These are phyloP conservation scores for Starmerella stigmatis DNA, from an alignment of 805 yeast species.

Conservation along the genomic window DNA sequence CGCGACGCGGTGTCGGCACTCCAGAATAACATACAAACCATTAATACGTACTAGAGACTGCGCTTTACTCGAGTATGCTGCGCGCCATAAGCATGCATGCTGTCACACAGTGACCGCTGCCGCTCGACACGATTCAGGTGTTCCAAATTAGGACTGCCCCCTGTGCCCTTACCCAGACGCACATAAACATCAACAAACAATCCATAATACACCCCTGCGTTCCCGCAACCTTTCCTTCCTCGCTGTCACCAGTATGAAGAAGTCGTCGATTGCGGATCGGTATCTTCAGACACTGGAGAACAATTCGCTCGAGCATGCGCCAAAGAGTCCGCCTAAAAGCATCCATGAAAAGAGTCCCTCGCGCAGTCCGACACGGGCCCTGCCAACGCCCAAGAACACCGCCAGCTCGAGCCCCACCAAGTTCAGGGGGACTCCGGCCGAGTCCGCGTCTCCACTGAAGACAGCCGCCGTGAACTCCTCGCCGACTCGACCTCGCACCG, in stretches of 20 bases:
- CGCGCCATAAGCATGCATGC: no score
- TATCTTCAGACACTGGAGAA: conserved; percentile 25
- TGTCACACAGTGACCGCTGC: background rate
- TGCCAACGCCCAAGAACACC: background rate
- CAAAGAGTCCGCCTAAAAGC: conserved; percentile 28
- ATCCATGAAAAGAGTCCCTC: conserved; percentile 14
- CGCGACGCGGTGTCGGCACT: no score
- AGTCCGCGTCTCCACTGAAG: background rate
- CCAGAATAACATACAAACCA: no score
- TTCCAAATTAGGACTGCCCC: background rate
- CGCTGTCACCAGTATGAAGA: conserved; percentile 9
- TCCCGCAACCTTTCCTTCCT: background rate
- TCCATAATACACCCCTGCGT: background rate
- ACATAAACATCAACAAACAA: conserved; percentile 9
- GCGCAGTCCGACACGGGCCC: conserved; percentile 2
- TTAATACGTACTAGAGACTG: no score
- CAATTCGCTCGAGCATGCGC: conserved; percentile 20
- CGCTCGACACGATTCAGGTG: no score
- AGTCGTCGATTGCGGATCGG: conserved; percentile 21
- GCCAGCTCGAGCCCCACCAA: background rate
- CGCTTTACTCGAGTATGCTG: no score
- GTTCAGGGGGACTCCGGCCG: background rate
- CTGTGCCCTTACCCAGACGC: conserved; percentile 3
- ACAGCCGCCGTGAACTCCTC: background rate
- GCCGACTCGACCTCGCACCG: background rate